Conservation (phyloP, 2,329 filamentous ascomycete genomes). For the Fusarium denticulatum region DNA sequence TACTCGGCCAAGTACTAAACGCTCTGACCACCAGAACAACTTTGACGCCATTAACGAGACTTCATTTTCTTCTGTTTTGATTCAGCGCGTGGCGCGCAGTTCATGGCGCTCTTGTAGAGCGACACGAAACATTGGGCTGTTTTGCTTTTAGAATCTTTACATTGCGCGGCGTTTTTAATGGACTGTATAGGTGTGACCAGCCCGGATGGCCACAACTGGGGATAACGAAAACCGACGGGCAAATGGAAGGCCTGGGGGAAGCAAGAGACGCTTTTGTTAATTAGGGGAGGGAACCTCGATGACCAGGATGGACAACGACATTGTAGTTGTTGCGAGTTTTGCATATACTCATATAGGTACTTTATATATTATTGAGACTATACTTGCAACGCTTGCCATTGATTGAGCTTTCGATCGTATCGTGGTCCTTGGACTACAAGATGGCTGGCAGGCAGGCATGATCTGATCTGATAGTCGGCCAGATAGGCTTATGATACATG, state of each 20-base stretch:
- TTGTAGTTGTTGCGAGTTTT: slow-evolving; percentile 14
- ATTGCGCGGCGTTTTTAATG: slow-evolving; percentile 39
- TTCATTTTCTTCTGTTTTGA: slow-evolving; percentile 28
- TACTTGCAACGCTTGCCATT: not conserved
- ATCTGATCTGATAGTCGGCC: not conserved
- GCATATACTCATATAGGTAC: slow-evolving; percentile 35
- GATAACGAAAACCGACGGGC: slow-evolving; percentile 17
- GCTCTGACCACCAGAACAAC: not conserved
- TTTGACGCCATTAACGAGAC: slow-evolving; percentile 33
- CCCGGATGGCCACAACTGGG: slow-evolving; percentile 4
- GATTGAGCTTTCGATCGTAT: not conserved
- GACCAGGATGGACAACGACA: slow-evolving; percentile 5
- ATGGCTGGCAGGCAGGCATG: not conserved
- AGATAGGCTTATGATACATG: not conserved
- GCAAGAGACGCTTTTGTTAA: slow-evolving; percentile 22
- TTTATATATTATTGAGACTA: slow-evolving; percentile 20
- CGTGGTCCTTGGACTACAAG: not conserved
- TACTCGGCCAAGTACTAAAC: slow-evolving; percentile 59
- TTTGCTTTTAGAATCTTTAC: slow-evolving; percentile 30
- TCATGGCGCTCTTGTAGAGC: slow-evolving; percentile 1
- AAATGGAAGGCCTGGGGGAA: slow-evolving; percentile 9
- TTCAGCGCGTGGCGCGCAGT: slow-evolving; percentile 15
- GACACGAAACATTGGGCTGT: slow-evolving; percentile 3
- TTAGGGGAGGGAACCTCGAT: slow-evolving; percentile 11
- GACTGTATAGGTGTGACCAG: slow-evolving; percentile 11